Evolutionary conservation across 768 basidiomycete species (phyloP), one percentile per base, ranked within the genome.

Genomic region (Asterophora lycoperdoides): DNA sequence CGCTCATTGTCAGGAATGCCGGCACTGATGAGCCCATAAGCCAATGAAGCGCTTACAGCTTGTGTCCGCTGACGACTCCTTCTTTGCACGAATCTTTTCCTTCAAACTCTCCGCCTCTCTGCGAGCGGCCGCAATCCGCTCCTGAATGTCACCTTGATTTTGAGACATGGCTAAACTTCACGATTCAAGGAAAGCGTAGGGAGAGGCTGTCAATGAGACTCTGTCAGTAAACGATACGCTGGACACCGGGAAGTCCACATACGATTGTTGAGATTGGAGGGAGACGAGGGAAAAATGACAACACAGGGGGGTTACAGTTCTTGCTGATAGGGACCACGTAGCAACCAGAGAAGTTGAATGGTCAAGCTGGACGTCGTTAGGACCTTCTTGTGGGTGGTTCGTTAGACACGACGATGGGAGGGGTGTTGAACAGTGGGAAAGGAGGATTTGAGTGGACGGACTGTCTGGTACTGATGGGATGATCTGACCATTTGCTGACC

Each of bases 61-160:
- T 14, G 95, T 96, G 71, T 99, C 95, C n/a, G 91, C 93, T 41
- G 93, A 91, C 51, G 93, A 91, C 68, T 98, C 96, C 65, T 85
- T 87, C 70, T 91, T 95, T 41, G 91, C 86, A 62, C 94, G 79
- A 66, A 99, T 99, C 83, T 94, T 95, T 79, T 99, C 96, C 74
- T 96, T 99, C 72, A 99, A 69, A 64, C 82, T 87, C 71, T 98
- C 95, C 38, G 93, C 93, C 71, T 98, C 96, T 65, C 96, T 80
- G 59, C 95, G 84, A 50, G 96, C 95, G 45, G 94, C 91, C 37
- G 95, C 92, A 67, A 99, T 98, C 61, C 89, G 75, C 73, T 91
- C 89, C 66, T 91, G 89, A 60, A 91, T 89, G 65, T 91, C 89
- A 67, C 82, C 80, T 70, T 84, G 85, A 49, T 76, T 76, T 76